Conservation (phyloP, 129 eudicot genomes). For the Smallanthus sonchifolius region DNA sequence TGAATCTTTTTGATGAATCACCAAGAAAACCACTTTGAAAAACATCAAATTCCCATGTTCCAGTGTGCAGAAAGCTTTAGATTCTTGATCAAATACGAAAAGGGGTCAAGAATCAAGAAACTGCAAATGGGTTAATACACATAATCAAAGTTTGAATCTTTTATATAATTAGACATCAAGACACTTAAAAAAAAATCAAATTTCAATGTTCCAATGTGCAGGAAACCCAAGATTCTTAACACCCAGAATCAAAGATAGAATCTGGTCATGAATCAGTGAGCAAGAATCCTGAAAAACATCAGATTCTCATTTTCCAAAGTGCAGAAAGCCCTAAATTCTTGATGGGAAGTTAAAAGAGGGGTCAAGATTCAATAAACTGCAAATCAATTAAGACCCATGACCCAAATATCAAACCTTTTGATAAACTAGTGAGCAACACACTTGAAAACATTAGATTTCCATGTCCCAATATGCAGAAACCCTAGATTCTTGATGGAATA, state of each 20-base stretch:
- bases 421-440: not conserved
- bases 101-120: not conserved
- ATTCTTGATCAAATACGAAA: not conserved
- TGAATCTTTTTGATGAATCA: not conserved
- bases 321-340: not conserved
- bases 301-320: not conserved
- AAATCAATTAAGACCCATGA: slow-evolving; percentile 7
- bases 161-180: not conserved
- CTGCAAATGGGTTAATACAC: not conserved
- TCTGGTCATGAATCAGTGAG: not conserved
- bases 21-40: not conserved
- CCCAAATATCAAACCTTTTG: slow-evolving; percentile 8
- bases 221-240: not conserved
- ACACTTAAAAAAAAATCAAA: not conserved
- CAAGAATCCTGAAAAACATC: slow-evolving; percentile 7
- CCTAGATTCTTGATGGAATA: slow-evolving; percentile 6
- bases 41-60: not conserved
- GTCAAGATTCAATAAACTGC: slow-evolving; percentile 9
- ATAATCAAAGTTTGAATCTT: not conserved
- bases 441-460: slow-evolving; percentile 4
- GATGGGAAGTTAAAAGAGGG: not conserved
- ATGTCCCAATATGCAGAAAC: slow-evolving; percentile 1
- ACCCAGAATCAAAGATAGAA: not conserved
- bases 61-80: not conserved
- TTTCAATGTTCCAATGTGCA: slow-evolving; percentile 1